phyloP scores from a whole-genome alignment of 2,329 filamentous ascomycete species.

The Aspergillus calidoustus region DNA sequence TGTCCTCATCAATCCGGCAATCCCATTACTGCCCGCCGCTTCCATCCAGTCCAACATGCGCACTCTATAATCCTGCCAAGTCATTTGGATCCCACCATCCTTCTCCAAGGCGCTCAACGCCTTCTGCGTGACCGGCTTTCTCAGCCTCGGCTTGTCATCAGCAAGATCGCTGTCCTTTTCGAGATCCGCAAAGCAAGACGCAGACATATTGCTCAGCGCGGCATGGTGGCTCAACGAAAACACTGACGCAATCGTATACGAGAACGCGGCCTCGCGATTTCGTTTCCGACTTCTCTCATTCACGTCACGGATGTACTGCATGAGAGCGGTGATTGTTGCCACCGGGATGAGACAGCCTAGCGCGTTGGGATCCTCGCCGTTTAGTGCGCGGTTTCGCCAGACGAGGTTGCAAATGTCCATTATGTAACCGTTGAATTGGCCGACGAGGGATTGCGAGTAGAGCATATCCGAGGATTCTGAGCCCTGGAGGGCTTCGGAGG shows the following conservation, averaged over 20 bases:
- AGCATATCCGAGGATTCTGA: constrained; percentile 37
- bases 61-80: constrained; percentile 76
- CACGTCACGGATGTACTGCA: constrained; percentile 46
- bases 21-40: constrained; percentile 65
- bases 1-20: constrained; percentile 75
- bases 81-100: constrained; percentile 67
- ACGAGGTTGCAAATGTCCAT: constrained; percentile 87
- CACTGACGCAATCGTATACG: constrained; percentile 42
- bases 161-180: constrained; percentile 49
- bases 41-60: constrained; percentile 73
- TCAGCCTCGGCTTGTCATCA: constrained; percentile 31
- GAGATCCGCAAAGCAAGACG: constrained; percentile 52
- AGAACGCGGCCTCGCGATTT: constrained; percentile 37
- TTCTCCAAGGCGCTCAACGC: constrained; percentile 67
- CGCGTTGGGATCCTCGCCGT: constrained; percentile 64
- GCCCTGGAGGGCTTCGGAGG: constrained; percentile 41
- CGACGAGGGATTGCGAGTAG: constrained; percentile 66
- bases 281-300: constrained; percentile 40
- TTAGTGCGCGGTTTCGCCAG: constrained; percentile 77
- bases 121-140: constrained; percentile 67
- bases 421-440: constrained; percentile 78
- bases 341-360: constrained; percentile 57
- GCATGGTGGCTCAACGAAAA: constrained; percentile 56
- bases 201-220: constrained; percentile 51
- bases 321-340: constrained; percentile 50